Evolutionary conservation across 2,329 filamentous ascomycete species (phyloP), one percentile per base, ranked within the genome.

Genomic region (Scolecobasidium constrictum): DNA sequence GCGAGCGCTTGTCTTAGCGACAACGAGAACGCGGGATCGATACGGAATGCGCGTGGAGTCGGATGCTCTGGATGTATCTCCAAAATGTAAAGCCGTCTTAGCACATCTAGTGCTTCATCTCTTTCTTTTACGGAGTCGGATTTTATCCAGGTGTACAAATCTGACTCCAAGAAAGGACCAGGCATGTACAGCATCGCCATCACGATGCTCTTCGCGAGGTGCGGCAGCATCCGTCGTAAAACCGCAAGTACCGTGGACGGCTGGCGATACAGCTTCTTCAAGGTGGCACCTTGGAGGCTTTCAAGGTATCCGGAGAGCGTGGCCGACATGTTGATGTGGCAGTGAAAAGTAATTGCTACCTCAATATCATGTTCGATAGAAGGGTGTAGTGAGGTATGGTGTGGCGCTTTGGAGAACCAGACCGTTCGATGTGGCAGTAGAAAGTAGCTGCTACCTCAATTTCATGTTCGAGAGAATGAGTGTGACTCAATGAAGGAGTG

Each of bases 131-230:
- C 71, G 52, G 73, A 75, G 38, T 73, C 72, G 4, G 86, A 75
- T 51, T 81, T 83, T 40, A 95, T 80, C 86, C 90, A 94, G 34
- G 76, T 67, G 52, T 96, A 87, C 46, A 98, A 74, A 54, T 93
- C 83, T 48, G 77, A 69, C n/a, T 86, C 73, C 2, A 78, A 75
- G 49, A 96, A 76, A 0, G 92, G 85, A 9, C 75, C 72, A 33
- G 86, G 84, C 68, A 93, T 83, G 66, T 94, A 98, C 3, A 98
- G 78, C 55, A 98, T 78, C 31, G 85, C 84, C 82, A 95, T 94
- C 47, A 98, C 90, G 56, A 98, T 83, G 13, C 81, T 86, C 72
- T 98, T 96, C 53, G 92, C 90, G 48, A 96, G 67, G 57, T 93
- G 84, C 45, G 92, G 86, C 46, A 98, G 75, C 87, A 98, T 95